Evolutionary conservation across 108 stramenopile genomes (phyloP), one percentile per base, ranked within the genome.

Genomic region (Licmophora abbreviata): DNA sequence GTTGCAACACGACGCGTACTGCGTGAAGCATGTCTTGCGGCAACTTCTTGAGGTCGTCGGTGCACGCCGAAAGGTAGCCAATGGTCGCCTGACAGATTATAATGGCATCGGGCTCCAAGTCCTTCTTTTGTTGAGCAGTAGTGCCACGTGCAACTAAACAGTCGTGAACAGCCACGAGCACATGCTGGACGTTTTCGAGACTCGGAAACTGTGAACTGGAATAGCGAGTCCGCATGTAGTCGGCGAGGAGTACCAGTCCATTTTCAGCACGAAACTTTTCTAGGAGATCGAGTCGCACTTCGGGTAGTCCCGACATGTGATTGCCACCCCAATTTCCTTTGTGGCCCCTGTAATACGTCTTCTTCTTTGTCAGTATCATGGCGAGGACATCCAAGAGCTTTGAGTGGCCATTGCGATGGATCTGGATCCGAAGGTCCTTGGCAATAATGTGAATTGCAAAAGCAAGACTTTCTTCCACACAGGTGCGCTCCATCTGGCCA

Each of bases 381-480:
- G 78, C 48, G 0, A 92, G 61, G 7, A 72, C 72, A 9, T 62
- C 46, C 31, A 92, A 47, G 22, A 68, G 38, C 41, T 56, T 21
- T 36, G 73, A 62, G 10, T 48, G 37, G 12, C 42, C 64, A 45
- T 36, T 37, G 15, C 67, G 56, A 10, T 59, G 57, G 17, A 59
- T 26, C 63, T 77, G 70, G 48, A 67, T 60, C 17, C 76, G 64
- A 51, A 94, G 64, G 54, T 87, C 87, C 29, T 66, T 54, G 14
- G 69, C 68, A 25, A 86, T 55, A 34, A 92, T 85, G 7, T 36
- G 25, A 14, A 88, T 54, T 2, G 85, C 89, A 6, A 61, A 42
- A 4, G 52, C 20, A 7, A 94, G 44, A 27, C 64, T 63, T 25
- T 89, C 84, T 58, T 92, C 81, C 0, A 94, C 85, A 49, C 93